phyloP scores from a whole-genome alignment of 2,329 filamentous ascomycete species.

The Hymenoscyphus infarciens region DNA sequence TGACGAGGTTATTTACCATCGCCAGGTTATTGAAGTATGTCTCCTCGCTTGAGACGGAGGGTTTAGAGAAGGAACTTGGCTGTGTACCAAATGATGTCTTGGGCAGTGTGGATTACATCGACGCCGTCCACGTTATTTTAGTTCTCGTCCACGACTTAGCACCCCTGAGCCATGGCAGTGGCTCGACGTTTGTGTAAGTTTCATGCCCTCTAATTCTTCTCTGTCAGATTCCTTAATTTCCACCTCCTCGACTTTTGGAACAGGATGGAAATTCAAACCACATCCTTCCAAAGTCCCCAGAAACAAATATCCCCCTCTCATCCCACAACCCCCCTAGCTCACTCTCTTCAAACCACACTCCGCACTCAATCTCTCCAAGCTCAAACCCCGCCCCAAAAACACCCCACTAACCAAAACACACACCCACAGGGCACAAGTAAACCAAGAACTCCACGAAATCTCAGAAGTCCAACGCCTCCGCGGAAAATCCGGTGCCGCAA shows the following conservation, averaged over 20 bases:
- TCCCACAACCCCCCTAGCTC: neutral
- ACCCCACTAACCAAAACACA: no score
- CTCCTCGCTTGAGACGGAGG: conserved; percentile 37
- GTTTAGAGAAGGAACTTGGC: neutral
- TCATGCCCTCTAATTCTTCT: neutral
- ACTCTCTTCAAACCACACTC: no score
- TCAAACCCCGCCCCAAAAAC: no score
- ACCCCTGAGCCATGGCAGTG: conserved; percentile 41
- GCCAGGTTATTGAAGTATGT: conserved; percentile 51
- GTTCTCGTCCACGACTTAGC: conserved; percentile 45
- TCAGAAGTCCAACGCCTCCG: conserved; percentile 37
- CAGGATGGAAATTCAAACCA: no score
- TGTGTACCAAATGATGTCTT: conserved; percentile 32
- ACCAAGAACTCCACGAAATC: conserved; percentile 48
- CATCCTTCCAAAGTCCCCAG: no score
- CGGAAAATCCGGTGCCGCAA: conserved; percentile 5
- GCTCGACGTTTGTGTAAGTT: conserved; percentile 42
- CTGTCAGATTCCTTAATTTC: neutral
- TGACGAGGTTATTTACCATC: conserved; percentile 50
- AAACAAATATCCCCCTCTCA: no score
- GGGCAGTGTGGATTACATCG: conserved; percentile 48
- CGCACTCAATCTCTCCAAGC: no score
- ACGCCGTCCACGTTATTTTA: conserved; percentile 51
- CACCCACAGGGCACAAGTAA: conserved; percentile 36
- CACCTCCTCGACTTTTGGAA: neutral